Percentiles rank a stretch among this genome's conserved stretches.
These are phyloP conservation scores for Drechslera avenae DNA, from an alignment of 2,329 filamentous ascomycete genomes.

Conservation along the genomic window DNA sequence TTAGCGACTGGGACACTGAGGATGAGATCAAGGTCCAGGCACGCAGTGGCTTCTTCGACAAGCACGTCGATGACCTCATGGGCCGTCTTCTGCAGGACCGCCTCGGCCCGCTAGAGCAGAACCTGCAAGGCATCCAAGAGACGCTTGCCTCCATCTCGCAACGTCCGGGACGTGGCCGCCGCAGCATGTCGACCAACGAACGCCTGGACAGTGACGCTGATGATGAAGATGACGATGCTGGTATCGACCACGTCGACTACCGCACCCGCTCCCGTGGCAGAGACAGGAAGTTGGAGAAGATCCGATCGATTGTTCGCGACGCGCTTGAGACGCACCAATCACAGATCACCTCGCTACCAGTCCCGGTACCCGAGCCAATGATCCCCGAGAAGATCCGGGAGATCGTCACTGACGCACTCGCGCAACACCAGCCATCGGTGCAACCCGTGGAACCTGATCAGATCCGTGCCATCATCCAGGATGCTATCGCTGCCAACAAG, in stretches of 20 bases:
- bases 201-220: constrained; percentile 85
- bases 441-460: constrained; percentile 62
- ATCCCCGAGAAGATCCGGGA: constrained; percentile 73
- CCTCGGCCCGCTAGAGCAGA: constrained; percentile 79
- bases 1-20: constrained; percentile 59
- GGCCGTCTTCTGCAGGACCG: constrained; percentile 76
- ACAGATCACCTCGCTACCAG: constrained; percentile 31
- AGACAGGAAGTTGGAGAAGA: constrained; percentile 82
- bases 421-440: constrained; percentile 47
- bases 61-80: constrained; percentile 84
- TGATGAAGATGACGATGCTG: constrained; percentile 80
- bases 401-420: constrained; percentile 66
- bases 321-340: constrained; percentile 62
- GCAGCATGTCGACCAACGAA: constrained; percentile 70
- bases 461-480: constrained; percentile 65
- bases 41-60: constrained; percentile 87
- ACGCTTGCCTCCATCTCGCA: constrained; percentile 65
- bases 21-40: constrained; percentile 77
- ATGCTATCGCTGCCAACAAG: constrained; percentile 63
- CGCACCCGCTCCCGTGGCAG: constrained; percentile 78
- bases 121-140: constrained; percentile 76
- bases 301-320: constrained; percentile 64
- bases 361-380: constrained; percentile 35
- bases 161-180: constrained; percentile 58
- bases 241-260: constrained; percentile 55